Evolutionary conservation across 129 eudicot genomes (phyloP).

Genomic region (Dittrichia graveolens): DNA sequence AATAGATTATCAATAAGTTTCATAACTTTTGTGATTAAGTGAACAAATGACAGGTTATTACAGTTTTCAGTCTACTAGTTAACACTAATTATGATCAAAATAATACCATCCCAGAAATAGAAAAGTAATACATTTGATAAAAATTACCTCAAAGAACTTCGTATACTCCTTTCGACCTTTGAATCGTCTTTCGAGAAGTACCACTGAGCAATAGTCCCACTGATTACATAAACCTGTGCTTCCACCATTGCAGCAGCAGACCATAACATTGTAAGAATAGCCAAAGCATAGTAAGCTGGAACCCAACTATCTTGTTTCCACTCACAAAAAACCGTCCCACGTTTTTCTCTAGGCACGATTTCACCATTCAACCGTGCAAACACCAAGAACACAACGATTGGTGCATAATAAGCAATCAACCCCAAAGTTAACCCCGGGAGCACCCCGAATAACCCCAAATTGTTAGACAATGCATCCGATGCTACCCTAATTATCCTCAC

Average conservation of each 20-base stretch:
- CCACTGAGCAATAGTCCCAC: constrained; percentile 97
- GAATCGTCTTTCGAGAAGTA: constrained; percentile 83
- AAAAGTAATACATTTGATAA: background rate
- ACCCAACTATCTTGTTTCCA: constrained; percentile 98
- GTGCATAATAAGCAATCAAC: constrained; percentile 63
- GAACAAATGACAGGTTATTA: too few species aligned
- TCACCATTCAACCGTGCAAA: constrained; percentile 73
- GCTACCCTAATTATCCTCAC: constrained; percentile 83
- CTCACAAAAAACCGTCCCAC: constrained; percentile 59
- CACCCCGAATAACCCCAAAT: constrained; percentile 77
- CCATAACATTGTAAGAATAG: constrained; percentile 91
- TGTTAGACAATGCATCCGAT: constrained; percentile 62
- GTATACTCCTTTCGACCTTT: constrained; percentile 48
- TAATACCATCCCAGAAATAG: background rate
- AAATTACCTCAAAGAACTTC: constrained; percentile 69
- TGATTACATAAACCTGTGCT: constrained; percentile 80
- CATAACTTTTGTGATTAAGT: too few species aligned
- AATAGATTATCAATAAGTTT: too few species aligned
- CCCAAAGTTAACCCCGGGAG: constrained; percentile 69
- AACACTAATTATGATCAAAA: background rate
- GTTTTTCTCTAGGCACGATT: constrained; percentile 57
- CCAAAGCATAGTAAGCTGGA: constrained; percentile 82
- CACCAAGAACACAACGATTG: constrained; percentile 77
- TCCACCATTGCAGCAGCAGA: constrained; percentile 89
- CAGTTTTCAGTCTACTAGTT: too few species aligned